These are phyloP conservation scores for Sugiyamaella neomexicana DNA, from an alignment of 1,139 yeast genomes.

Conservation along the genomic window DNA sequence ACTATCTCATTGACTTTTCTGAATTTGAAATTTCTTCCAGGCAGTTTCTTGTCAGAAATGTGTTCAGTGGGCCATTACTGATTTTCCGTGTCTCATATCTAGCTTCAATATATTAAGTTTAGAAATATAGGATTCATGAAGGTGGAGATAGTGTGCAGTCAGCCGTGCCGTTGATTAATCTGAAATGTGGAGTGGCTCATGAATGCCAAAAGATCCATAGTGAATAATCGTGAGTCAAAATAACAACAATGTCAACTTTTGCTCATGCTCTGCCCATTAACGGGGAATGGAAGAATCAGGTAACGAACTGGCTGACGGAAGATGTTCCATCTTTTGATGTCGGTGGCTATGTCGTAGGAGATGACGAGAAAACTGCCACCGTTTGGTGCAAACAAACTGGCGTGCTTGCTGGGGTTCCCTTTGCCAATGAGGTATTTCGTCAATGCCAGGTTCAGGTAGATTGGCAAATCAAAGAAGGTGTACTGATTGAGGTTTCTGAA, in stretches of 20 bases:
- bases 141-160: too few relatives aligned
- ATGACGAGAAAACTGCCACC: conserved; percentile 66
- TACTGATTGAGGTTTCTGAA: conserved; percentile 50
- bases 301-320: conserved; percentile 74
- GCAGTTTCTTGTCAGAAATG: too few relatives aligned
- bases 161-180: too few relatives aligned
- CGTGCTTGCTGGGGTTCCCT: conserved; percentile 83
- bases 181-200: too few relatives aligned
- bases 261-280: conserved; percentile 67
- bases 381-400: conserved; percentile 81
- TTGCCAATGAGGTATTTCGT: conserved; percentile 78
- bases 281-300: conserved; percentile 77
- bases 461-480: conserved; percentile 77
- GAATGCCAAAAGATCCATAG: too few relatives aligned
- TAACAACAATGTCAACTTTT: conserved; percentile 24
- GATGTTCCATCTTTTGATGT: conserved; percentile 93
- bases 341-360: conserved; percentile 95
- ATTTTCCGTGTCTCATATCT: too few relatives aligned
- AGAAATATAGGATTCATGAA: too few relatives aligned
- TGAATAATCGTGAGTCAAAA: too few relatives aligned
- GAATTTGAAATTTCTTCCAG: too few relatives aligned
- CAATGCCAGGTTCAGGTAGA: conserved; percentile 71
- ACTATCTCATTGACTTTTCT: too few relatives aligned
- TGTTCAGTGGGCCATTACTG: too few relatives aligned
- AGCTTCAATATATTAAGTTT: too few relatives aligned